phyloP scores from a whole-genome alignment of 2,329 filamentous ascomycete genomes.

The Fonsecaea erecta region DNA sequence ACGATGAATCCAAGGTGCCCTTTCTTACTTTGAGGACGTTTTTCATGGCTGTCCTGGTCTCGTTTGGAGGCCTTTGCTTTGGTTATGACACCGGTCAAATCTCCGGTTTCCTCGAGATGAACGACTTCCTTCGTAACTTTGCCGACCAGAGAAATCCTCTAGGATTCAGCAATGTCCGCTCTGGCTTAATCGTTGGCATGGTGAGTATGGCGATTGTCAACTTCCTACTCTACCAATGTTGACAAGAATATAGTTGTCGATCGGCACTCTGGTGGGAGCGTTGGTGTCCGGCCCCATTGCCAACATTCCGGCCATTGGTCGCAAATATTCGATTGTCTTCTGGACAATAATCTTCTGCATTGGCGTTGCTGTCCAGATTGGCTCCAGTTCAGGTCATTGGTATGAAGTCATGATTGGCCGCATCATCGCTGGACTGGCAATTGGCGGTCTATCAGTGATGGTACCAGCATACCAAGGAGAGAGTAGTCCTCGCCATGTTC shows the following conservation, averaged over 20 bases:
- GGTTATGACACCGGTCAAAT: constrained; percentile 50
- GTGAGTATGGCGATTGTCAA: constrained; percentile 37
- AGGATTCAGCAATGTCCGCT: constrained; percentile 48
- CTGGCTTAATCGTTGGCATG: constrained; percentile 50
- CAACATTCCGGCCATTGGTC: constrained; percentile 44
- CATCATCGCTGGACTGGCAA: constrained; percentile 53
- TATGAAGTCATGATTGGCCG: constrained; percentile 53
- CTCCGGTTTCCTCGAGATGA: constrained; percentile 55
- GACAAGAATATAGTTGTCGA: constrained; percentile 44
- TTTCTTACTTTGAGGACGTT: constrained; percentile 51
- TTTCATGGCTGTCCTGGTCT: constrained; percentile 51
- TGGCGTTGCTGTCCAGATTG: constrained; percentile 54
- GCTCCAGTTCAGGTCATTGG: constrained; percentile 46
- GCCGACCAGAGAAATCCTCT: constrained; percentile 45
- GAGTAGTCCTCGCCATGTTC: constrained; percentile 52
- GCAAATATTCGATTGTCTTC: constrained; percentile 51
- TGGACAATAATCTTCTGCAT: constrained; percentile 53
- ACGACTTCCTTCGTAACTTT: constrained; percentile 51
- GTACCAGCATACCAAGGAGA: constrained; percentile 57
- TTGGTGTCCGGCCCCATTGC: constrained; percentile 48
- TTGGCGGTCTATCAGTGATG: constrained; percentile 52
- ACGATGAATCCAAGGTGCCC: constrained; percentile 50
- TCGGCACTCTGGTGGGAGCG: constrained; percentile 50
- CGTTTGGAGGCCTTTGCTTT: constrained; percentile 56
- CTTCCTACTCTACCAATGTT: neutral